Percentiles rank a stretch among this genome's conserved stretches.
phyloP scores from a whole-genome alignment of 371 early-diverging fungal species.

The Mucor racemosus region DNA sequence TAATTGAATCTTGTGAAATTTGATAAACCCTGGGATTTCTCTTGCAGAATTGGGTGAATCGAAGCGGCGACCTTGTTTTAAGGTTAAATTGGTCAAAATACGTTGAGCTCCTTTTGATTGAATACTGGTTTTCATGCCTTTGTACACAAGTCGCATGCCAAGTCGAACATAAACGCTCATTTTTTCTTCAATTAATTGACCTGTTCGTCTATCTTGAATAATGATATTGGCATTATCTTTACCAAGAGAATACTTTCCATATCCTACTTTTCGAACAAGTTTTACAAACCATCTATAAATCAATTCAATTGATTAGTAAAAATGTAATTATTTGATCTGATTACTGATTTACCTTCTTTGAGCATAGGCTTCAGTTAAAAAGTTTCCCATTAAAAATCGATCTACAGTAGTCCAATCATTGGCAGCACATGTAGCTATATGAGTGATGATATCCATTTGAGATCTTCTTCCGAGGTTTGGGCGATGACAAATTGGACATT shows the following conservation, averaged over 20 bases:
- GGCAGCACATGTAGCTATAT: constrained; percentile 73
- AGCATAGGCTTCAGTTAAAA: constrained; percentile 77
- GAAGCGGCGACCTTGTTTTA: constrained; percentile 79
- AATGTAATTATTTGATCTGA: background rate
- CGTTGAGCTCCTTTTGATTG: constrained; percentile 53
- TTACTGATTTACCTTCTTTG: constrained; percentile 48
- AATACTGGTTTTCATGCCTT: constrained; percentile 54
- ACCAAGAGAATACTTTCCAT: constrained; percentile 63
- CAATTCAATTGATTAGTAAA: too few species aligned
- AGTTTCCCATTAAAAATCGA: constrained; percentile 74
- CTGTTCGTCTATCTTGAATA: constrained; percentile 74
- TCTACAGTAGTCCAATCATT: constrained; percentile 66
- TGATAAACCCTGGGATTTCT: constrained; percentile 77
- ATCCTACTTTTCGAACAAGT: constrained; percentile 73
- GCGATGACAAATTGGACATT: constrained; percentile 78
- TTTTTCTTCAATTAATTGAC: constrained; percentile 78
- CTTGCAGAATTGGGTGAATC: constrained; percentile 68
- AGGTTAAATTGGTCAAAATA: constrained; percentile 62
- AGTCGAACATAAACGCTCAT: constrained; percentile 83
- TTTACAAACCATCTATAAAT: constrained; percentile 74
- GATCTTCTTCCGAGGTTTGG: constrained; percentile 56
- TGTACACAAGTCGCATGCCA: constrained; percentile 82
- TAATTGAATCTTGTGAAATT: constrained; percentile 71
- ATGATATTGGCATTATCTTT: constrained; percentile 78
- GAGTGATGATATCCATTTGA: constrained; percentile 79